Base-by-base conservation (phyloP, 306 rosid genomes). In the Quercus variabilis region DNA sequence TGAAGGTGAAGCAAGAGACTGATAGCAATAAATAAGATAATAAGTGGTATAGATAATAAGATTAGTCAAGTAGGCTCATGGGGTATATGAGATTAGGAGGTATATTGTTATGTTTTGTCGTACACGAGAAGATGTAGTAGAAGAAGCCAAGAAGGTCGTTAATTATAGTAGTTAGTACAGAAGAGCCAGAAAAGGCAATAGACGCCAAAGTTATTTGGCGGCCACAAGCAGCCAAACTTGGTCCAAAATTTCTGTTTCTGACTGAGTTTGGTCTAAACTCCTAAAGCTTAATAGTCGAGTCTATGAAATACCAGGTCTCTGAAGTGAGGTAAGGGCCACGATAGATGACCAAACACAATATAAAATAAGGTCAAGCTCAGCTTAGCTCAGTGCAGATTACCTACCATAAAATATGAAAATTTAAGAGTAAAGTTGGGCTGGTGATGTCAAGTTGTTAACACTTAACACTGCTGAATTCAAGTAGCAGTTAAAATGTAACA, bases 191-290 rank as follows among this genome's bases (percentile, higher is more conserved):
- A 49, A 63, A 77, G 69, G 25, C 43, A 19, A 19, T 10, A 79
- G 69, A 54, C 73, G 20, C 83, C 77, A 65, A 73, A 55, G 51
- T 5, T 51, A 9, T 6, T 13, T 8, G 74, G 69, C 23, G 7
- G 9, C 30, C 52, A 18, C 46, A 63, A 74, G 70, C 88, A 63
- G 83, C 83, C 79, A 77, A 69, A 33, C 26, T 21, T 21, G 78
- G 79, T 19, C 60, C 68, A 23, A 72, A 30, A 23, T 26, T 14
- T 54, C 55, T 21, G 1, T 14, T 17, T 72, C 43, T 56, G 79
- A 78, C 82, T 28, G 5, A 67, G 73, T 65, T 59, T 13, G 5
- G 38, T 72, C 76, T 26, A 56, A 57, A 49, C 15, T 49, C 15
- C 12, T 13, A 35, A 5, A 35, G 25, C 57, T 58, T 23, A 38